Evolutionary conservation across 148 eudicot genomes (phyloP), one percentile per base, ranked within the genome.

Genomic region (Rhododendron mucronatum): DNA sequence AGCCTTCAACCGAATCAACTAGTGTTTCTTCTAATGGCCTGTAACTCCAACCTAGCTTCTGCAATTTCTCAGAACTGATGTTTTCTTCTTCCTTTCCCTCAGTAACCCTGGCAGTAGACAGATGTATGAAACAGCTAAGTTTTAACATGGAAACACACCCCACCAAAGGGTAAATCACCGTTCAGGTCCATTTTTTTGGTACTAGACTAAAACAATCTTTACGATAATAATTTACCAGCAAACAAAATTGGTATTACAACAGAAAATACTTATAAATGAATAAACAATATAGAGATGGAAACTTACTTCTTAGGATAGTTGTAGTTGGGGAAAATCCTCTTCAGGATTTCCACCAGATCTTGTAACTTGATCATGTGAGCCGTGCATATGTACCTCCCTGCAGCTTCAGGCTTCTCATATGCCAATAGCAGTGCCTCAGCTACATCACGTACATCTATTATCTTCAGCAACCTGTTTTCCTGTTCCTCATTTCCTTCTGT

Each of bases 361-460:
- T 73, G 85, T 59, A 83, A 45, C 85, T 81, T 88, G 61, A 89
- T 51, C 18, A 7, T 80, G 88, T 93, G 91, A 57, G 95, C 75
- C 2, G 91, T 83, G 90, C 98, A 95, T 78, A 93, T 84, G 84
- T 95, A 94, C 86, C 97, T 91, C 78, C 98, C 98, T 80, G 91
- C 86, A 41, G 99, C 93, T 86, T 96, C 92, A 33, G 94, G 94
- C 88, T 89, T 93, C 91, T 96, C 95, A 86, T 90, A 94, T 45
- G 88, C 91, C 91, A 95, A 82, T 59, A 92, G 85, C 67, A 95
- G 80, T 47, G 97, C 96, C 84, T 92, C 95, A 74, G 90, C 94
- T 37, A 94, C 88, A 91, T 95, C 99, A 23, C 99, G 96, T 48
- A 91, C 99, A 82, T 96, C 98, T 84, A 95, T 93, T 26, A 93